Evolutionary conservation across 2,329 filamentous ascomycete species (phyloP).

Genomic region (Neocucurbitaria cava): DNA sequence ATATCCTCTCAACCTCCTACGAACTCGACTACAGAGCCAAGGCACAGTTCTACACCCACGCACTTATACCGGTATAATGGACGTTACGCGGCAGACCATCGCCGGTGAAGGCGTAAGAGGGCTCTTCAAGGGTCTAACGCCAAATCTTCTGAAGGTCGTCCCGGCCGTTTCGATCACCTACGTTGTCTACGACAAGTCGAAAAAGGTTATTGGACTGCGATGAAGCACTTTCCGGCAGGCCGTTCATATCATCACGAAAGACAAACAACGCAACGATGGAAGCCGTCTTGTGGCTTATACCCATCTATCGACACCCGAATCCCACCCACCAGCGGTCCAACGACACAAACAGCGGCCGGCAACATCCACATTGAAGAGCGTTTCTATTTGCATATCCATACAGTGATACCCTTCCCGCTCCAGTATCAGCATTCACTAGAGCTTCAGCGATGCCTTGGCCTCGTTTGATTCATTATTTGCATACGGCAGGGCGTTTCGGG

Average conservation of each 20-base stretch:
- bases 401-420: constrained; percentile 37
- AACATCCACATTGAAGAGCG: constrained; percentile 8
- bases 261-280: not conserved
- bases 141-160: constrained; percentile 94
- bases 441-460: constrained; percentile 7
- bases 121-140: constrained; percentile 92
- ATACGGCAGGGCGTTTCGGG: constrained; percentile 29
- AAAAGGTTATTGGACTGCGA: constrained; percentile 44
- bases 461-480: constrained; percentile 18
- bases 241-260: not conserved
- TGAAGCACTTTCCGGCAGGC: constrained; percentile 21
- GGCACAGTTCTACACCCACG: constrained; percentile 90
- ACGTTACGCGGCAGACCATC: constrained; percentile 85
- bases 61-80: constrained; percentile 89
- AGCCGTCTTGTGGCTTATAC: not conserved
- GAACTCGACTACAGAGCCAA: constrained; percentile 91
- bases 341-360: not conserved
- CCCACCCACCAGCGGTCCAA: not conserved
- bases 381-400: constrained; percentile 37
- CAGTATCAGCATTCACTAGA: constrained; percentile 10
- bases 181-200: constrained; percentile 53
- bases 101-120: constrained; percentile 83
- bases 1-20: constrained; percentile 91
- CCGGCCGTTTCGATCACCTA: constrained; percentile 85
- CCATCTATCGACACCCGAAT: not conserved